Percentiles rank a stretch among this genome's conserved stretches.
Conservation (phyloP, 2,329 filamentous ascomycete genomes). For the Penicillium brasilianum region DNA sequence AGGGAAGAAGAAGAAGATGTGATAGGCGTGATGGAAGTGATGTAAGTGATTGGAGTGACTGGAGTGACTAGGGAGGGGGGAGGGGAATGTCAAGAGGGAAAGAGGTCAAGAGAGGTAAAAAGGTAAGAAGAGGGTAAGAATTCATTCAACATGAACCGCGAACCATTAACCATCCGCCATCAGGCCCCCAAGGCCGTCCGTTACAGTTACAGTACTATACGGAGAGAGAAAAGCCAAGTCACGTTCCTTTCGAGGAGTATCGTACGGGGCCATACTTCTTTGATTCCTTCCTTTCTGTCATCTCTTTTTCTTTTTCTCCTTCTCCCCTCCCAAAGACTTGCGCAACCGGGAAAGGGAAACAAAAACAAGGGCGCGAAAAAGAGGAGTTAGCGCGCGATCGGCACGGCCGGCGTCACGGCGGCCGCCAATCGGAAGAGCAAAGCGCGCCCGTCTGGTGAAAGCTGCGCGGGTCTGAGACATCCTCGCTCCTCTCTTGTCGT, state of each 20-base stretch:
- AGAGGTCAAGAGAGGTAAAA: no score
- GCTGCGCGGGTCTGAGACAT: constrained; percentile 35
- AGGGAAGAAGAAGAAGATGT: background rate
- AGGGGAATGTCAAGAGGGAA: no score
- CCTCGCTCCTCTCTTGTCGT: constrained; percentile 9
- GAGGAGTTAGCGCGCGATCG: constrained; percentile 46
- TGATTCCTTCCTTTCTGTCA: background rate
- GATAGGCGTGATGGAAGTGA: constrained; percentile 1
- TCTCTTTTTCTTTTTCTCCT: background rate
- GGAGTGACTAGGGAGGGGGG: background rate
- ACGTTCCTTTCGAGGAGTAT: no score
- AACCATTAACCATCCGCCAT: background rate
- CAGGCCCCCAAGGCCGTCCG: background rate
- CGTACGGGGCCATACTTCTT: background rate
- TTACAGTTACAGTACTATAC: background rate
- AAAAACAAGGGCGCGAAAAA: constrained; percentile 5
- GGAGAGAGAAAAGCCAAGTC: no score
- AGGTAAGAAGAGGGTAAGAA: constrained; percentile 1
- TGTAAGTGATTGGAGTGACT: background rate
- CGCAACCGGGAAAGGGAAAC: background rate
- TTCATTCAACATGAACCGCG: no score
- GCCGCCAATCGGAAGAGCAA: constrained; percentile 33
- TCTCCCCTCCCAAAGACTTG: no score
- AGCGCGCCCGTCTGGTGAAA: constrained; percentile 28
- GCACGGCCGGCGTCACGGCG: constrained; percentile 39